Evolutionary conservation across 129 eudicot genomes (phyloP), one percentile per base, ranked within the genome.

Genomic region (Pittosporum tobira): DNA sequence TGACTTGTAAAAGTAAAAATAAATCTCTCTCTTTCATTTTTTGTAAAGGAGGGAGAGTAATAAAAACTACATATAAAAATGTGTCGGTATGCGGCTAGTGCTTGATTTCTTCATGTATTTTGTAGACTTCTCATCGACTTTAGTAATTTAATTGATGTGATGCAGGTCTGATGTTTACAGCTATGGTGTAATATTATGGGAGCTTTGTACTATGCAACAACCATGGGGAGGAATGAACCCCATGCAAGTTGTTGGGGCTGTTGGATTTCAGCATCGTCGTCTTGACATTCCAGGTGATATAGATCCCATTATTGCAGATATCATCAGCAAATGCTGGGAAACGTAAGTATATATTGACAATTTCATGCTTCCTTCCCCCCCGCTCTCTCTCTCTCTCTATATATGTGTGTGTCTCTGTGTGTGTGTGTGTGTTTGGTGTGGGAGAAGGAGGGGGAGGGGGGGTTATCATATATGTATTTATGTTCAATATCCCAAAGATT

Each of bases 141-240:
- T 50, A 53, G 21, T 47, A 16, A 45, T 31, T 51, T 20, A 22
- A 40, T 45, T 40, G 26, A 63, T 63, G 59, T 50, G 55, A 61
- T 56, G 71, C 79, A 89, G 95, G 75, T 76, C 85, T 59, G 99
- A 91, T 66, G 99, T 91, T 27, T 91, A 80, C 73, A 91, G 99
- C 74, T 91, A 60, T 59, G 99, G 99, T 2, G 96, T 91, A 25
- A 81, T 91, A 37, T 71, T 91, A 52, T 91, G 99, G 99, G 99
- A 91, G 88, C 88, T 91, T 29, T 91, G 90, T 60, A 91, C 99
- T 7, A 13, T 87, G 83, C 91, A 79, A 64, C 99, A 87, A 53
- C 99, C 99, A 26, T 91, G 99, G 99, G 86, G 88, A 59, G 96
- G 99, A 76, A 74, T 87, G 96, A 91, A 91, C 63, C 84, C 99